Evolutionary conservation across 106 monocot species (phyloP).

Genomic region (Amphibolis antarctica): DNA sequence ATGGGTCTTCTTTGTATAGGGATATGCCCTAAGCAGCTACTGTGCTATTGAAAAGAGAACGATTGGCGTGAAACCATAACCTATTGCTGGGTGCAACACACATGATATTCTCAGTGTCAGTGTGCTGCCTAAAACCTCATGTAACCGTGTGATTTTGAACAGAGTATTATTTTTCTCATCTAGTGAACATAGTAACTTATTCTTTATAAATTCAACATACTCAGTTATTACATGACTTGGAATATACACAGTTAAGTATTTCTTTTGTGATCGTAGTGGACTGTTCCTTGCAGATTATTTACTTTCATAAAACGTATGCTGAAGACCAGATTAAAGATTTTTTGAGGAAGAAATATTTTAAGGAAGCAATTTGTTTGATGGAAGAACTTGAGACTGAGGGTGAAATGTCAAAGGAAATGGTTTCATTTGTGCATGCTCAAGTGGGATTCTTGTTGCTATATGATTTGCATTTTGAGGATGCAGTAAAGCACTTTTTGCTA

Average conservation of each 20-base stretch:
- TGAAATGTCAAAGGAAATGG: slow-evolving; percentile 71
- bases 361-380: slow-evolving; percentile 51
- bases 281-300: slow-evolving; percentile 42
- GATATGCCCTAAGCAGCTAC: too few relatives aligned
- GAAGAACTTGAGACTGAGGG: slow-evolving; percentile 67
- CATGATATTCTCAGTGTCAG: too few relatives aligned
- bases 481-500: slow-evolving; percentile 86
- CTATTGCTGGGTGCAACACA: too few relatives aligned
- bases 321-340: slow-evolving; percentile 96
- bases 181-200: neutral
- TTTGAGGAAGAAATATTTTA: slow-evolving; percentile 69
- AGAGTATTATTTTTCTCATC: too few relatives aligned
- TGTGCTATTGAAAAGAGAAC: too few relatives aligned
- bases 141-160: too few relatives aligned
- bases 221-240: neutral
- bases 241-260: neutral
- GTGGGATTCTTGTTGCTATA: slow-evolving; percentile 87
- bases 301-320: slow-evolving; percentile 48
- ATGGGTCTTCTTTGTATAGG: too few relatives aligned
- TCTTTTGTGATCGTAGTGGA: neutral
- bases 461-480: slow-evolving; percentile 92
- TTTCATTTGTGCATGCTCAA: slow-evolving; percentile 98
- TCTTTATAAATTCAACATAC: neutral
- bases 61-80: too few relatives aligned
- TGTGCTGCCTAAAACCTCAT: too few relatives aligned